A percentile compares a stretch with the other conserved stretches of the same genome.
These are phyloP conservation scores for Seiridium cupressi DNA, from an alignment of 2,329 filamentous ascomycete genomes.

Conservation along the genomic window DNA sequence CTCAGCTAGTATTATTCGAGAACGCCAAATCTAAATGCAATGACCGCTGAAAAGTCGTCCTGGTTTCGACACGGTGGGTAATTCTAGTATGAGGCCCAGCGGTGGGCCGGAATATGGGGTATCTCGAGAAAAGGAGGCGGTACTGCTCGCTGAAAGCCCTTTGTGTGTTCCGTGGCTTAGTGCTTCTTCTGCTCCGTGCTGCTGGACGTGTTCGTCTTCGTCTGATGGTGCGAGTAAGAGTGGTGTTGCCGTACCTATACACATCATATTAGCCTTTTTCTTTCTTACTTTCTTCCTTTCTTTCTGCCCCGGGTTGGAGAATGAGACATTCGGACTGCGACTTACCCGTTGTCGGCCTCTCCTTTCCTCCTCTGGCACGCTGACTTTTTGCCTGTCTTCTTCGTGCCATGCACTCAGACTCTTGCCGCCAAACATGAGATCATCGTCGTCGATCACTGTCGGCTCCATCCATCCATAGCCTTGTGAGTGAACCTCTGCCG, in stretches of 20 bases:
- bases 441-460: slow-evolving; percentile 59
- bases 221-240: slow-evolving; percentile 21
- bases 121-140: slow-evolving; percentile 18
- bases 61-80: no score
- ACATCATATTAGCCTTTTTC: slow-evolving; percentile 9
- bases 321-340: neutral
- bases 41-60: neutral
- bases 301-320: neutral
- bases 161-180: slow-evolving; percentile 7
- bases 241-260: slow-evolving; percentile 20
- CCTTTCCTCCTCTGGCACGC: slow-evolving; percentile 38
- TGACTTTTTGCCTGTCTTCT: slow-evolving; percentile 49
- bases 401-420: slow-evolving; percentile 59
- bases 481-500: slow-evolving; percentile 22
- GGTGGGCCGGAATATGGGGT: slow-evolving; percentile 13
- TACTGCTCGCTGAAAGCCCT: slow-evolving; percentile 7
- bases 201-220: slow-evolving; percentile 14
- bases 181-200: slow-evolving; percentile 23
- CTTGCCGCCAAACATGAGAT: slow-evolving; percentile 61
- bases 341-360: slow-evolving; percentile 38
- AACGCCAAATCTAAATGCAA: slow-evolving; percentile 1
- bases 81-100: no score
- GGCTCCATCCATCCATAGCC: slow-evolving; percentile 46
- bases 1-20: neutral
- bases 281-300: no score